phyloP scores from a whole-genome alignment of 352 stramenopile species.

The Phytopythium vexans region DNA sequence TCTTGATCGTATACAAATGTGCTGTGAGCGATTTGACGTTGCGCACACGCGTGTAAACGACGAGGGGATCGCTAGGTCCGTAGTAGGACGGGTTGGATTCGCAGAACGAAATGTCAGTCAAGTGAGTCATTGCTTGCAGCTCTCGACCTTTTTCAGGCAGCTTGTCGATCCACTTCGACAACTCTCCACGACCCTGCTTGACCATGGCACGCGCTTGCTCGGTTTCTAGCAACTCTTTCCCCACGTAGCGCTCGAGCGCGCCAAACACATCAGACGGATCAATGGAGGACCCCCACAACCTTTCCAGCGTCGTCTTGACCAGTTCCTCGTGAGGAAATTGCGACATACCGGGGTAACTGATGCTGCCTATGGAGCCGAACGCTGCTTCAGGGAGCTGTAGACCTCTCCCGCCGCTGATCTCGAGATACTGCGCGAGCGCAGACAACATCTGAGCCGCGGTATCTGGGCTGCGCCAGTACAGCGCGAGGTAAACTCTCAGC shows the following conservation, averaged over 20 bases:
- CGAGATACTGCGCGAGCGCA: slow-evolving; percentile 21
- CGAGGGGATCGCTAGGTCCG: slow-evolving; percentile 30
- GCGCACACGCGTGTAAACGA: slow-evolving; percentile 33
- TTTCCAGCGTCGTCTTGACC: slow-evolving; percentile 13
- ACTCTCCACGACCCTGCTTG: slow-evolving; percentile 17
- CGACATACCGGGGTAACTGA: slow-evolving; percentile 9
- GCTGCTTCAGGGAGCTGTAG: too few species aligned
- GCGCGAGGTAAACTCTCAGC: slow-evolving; percentile 15
- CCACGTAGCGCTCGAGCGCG: slow-evolving; percentile 11
- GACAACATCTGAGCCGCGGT: slow-evolving; percentile 10
- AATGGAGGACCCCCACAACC: slow-evolving; percentile 15
- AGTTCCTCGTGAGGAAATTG: slow-evolving; percentile 11
- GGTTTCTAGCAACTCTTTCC: slow-evolving; percentile 12
- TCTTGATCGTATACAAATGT: slow-evolving; percentile 62
- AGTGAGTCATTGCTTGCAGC: slow-evolving; percentile 13
- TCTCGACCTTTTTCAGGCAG: slow-evolving; percentile 18
- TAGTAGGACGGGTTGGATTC: slow-evolving; percentile 45
- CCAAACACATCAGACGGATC: slow-evolving; percentile 12
- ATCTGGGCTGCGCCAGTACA: slow-evolving; percentile 9
- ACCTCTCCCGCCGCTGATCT: slow-evolving; percentile 9
- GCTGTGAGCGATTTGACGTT: slow-evolving; percentile 53
- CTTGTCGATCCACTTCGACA: slow-evolving; percentile 30
- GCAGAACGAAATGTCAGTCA: slow-evolving; percentile 36
- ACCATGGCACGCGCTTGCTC: slow-evolving; percentile 27
- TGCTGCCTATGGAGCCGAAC: slow-evolving; percentile 6